Percentiles rank a stretch among this genome's conserved stretches.
Evolutionary conservation across 2,329 filamentous ascomycete genomes (phyloP).

Genomic region (Pseudogymnoascus verrucosus): DNA sequence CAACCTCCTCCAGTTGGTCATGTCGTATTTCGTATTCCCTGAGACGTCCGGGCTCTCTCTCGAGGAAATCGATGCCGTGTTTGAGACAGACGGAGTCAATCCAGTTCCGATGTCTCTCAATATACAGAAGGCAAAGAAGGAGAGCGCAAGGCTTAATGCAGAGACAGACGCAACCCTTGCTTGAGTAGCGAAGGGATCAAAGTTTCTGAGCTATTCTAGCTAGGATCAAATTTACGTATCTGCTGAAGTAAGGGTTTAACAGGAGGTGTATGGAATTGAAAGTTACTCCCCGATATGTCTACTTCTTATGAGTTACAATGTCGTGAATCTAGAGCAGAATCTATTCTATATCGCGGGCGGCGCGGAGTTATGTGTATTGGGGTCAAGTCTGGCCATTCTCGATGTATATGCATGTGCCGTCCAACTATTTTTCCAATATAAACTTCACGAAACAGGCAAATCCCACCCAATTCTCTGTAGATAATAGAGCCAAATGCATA

Average conservation of each 20-base stretch:
- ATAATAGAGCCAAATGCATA: neutral
- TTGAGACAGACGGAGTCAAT: slow-evolving; percentile 37
- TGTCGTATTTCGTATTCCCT: slow-evolving; percentile 43
- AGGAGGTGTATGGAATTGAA: too few relatives aligned
- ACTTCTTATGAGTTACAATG: neutral
- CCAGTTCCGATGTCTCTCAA: slow-evolving; percentile 37
- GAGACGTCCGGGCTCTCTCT: slow-evolving; percentile 42
- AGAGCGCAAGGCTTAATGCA: slow-evolving; percentile 19
- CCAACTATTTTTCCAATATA: neutral
- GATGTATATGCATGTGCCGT: neutral
- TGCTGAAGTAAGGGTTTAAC: neutral
- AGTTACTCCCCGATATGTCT: neutral
- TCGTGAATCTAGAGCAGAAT: neutral
- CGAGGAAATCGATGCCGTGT: slow-evolving; percentile 52
- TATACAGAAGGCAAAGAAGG: slow-evolving; percentile 34
- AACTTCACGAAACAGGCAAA: neutral
- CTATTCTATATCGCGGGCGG: neutral
- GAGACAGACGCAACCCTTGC: neutral
- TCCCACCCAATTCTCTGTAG: neutral
- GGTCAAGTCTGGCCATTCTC: neutral
- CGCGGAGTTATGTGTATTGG: neutral
- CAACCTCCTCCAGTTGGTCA: slow-evolving; percentile 38
- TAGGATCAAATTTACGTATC: neutral
- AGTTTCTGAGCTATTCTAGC: neutral
- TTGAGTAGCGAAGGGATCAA: neutral